Percentiles rank a stretch among this genome's conserved stretches.
Conservation (phyloP, 2,329 filamentous ascomycete species). For the Phaeomoniella chlamydospora region DNA sequence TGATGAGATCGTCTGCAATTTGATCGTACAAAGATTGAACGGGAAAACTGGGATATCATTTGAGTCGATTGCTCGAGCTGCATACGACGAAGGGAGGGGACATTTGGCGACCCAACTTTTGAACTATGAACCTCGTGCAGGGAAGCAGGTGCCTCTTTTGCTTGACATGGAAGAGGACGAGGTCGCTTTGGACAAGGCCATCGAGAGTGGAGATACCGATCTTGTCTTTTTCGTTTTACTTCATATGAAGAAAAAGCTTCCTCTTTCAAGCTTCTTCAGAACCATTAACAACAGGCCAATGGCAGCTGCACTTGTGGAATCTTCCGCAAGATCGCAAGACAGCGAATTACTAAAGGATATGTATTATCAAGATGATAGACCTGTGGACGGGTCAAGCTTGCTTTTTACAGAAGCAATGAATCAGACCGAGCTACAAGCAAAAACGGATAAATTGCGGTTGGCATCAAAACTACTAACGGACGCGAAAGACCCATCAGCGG, state of each 20-base stretch:
- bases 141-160: constrained; percentile 88
- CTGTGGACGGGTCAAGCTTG: constrained; percentile 74
- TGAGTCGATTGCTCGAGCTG: constrained; percentile 80
- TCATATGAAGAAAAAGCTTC: constrained; percentile 77
- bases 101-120: constrained; percentile 82
- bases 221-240: constrained; percentile 80
- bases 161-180: constrained; percentile 93
- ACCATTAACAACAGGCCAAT: constrained; percentile 73
- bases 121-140: constrained; percentile 85
- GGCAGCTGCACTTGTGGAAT: constrained; percentile 80
- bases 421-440: constrained; percentile 53
- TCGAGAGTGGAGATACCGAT: constrained; percentile 90
- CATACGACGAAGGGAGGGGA: constrained; percentile 82
- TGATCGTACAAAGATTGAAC: constrained; percentile 74
- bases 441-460: constrained; percentile 76
- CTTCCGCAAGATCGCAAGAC: constrained; percentile 67
- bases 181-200: constrained; percentile 87
- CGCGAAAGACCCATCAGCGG: constrained; percentile 54
- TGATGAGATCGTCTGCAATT: constrained; percentile 72
- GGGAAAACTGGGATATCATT: constrained; percentile 91
- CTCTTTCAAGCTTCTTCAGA: constrained; percentile 82
- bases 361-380: constrained; percentile 92
- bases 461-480: constrained; percentile 73
- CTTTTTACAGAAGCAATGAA: constrained; percentile 71
- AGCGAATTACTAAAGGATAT: constrained; percentile 77